phyloP scores from a whole-genome alignment of 1,139 yeast species.

The Chernovozyma aurita region DNA sequence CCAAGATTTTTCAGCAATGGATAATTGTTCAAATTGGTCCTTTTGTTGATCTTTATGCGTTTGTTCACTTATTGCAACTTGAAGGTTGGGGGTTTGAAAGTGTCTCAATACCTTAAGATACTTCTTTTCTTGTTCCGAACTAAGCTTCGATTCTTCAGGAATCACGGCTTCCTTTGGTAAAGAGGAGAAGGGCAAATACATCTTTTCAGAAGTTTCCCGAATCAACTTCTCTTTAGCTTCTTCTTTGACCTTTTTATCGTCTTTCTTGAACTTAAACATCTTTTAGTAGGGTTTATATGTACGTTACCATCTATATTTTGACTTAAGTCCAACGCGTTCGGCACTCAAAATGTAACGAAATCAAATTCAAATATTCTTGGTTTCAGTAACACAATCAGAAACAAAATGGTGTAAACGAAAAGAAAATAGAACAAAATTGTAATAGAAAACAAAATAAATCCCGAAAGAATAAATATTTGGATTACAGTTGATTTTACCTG shows the following conservation, averaged over 20 bases:
- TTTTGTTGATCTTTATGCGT: constrained; percentile 24
- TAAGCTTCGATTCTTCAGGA: constrained; percentile 48
- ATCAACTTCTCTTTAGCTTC: constrained; percentile 7
- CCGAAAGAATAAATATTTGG: too few relatives aligned
- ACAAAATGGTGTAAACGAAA: too few relatives aligned
- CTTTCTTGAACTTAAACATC: constrained; percentile 18
- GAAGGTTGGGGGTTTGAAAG: constrained; percentile 46
- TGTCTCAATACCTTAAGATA: constrained; percentile 56
- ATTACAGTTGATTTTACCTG: too few relatives aligned
- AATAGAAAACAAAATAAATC: too few relatives aligned
- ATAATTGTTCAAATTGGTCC: constrained; percentile 16
- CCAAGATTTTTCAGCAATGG: constrained; percentile 39
- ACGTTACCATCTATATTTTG: not conserved
- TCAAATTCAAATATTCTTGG: too few relatives aligned
- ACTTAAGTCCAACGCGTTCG: not conserved
- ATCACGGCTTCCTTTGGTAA: constrained; percentile 47
- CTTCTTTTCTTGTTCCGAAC: constrained; percentile 51
- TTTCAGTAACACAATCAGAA: too few relatives aligned
- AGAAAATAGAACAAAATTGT: too few relatives aligned
- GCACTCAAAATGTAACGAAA: too few relatives aligned
- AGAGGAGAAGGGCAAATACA: constrained; percentile 45
- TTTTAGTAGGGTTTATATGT: too few relatives aligned
- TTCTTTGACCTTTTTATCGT: constrained; percentile 7
- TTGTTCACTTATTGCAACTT: constrained; percentile 39
- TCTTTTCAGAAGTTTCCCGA: constrained; percentile 12